Evolutionary conservation across 805 yeast species (phyloP), one percentile per base, ranked within the genome.

Genomic region (Phaffomyces thermotolerans): DNA sequence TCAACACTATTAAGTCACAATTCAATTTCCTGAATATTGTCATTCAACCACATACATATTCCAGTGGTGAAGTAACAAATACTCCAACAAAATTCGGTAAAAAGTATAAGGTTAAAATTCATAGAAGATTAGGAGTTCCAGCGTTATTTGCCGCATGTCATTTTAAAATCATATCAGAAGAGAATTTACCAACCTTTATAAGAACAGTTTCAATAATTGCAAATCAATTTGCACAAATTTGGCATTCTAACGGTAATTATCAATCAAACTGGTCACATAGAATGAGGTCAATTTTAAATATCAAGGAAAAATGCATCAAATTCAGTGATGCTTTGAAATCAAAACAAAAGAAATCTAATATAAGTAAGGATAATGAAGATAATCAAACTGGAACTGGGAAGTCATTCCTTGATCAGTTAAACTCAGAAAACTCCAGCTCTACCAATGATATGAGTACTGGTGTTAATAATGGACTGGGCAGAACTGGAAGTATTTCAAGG

Each of bases 21-120:
- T 88, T 88, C 70, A 87, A 83, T 52, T 87, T 87, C 59, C 69
- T 89, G 58, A 84, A 82, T 51, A 77, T 88, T 48, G 95, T 86
- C 32, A 77, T 88, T 24, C 71, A 81, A 6, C 95, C 95, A 0
- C 79, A 75, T 42, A 54, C 74, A 47, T 33, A 53, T 40, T 52
- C 61, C 2, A 49, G 47, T 27, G 34, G 34, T n/a, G 44, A 37
- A n/a, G 49, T 45, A 25, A 27, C 47, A n/a, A 36, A 44, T 18
- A 39, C 40, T 23, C 40, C 31, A 22, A 41, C 44, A 25, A 45
- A 47, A 46, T 59, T 45, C 53, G 54, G 37, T 66, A 63, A 57
- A 41, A 72, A 63, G 53, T 86, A 70, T 65, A 76, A 75, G 51
- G 89, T 87, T 10, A 76, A 83, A 45, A 70, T 79, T 1, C 78